Conservation (phyloP, 2,329 filamentous ascomycete genomes). For the Diplodia mutila region DNA sequence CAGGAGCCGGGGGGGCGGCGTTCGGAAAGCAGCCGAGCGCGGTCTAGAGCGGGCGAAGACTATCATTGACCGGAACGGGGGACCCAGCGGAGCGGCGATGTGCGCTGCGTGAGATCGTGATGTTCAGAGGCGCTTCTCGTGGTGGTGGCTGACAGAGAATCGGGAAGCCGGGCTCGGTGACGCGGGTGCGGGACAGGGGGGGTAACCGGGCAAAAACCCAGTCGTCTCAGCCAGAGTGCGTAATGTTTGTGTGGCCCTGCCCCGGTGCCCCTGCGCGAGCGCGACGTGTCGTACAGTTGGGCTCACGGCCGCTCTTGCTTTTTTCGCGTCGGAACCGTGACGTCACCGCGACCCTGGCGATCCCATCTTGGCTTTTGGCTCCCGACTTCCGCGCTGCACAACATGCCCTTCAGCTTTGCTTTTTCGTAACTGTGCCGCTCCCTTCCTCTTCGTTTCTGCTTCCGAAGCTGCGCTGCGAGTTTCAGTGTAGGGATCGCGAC, state of each 20-base stretch:
- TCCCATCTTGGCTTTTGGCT: neutral
- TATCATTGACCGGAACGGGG: neutral
- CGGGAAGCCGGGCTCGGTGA: neutral
- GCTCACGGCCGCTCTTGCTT: too few relatives aligned
- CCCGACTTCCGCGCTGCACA: conserved; percentile 15
- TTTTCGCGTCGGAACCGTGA: neutral
- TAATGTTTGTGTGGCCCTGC: too few relatives aligned
- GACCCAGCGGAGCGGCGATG: neutral
- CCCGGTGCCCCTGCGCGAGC: neutral
- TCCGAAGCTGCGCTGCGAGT: too few relatives aligned
- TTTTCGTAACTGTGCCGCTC: neutral
- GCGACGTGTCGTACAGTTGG: conserved; percentile 9
- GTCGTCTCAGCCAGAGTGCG: neutral
- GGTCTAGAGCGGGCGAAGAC: neutral
- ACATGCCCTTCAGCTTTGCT: neutral
- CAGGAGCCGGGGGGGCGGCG: neutral
- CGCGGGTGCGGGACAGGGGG: neutral
- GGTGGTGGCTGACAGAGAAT: neutral
- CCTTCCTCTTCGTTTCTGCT: too few relatives aligned
- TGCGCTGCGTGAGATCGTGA: neutral
- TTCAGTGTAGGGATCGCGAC: neutral
- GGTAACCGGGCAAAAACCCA: neutral
- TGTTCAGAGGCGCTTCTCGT: neutral
- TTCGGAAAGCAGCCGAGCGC: conserved; percentile 8
- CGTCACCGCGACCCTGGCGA: conserved; percentile 12